Base-by-base conservation (phyloP, 257 asterid genomes). In the Petunia secreta region DNA sequence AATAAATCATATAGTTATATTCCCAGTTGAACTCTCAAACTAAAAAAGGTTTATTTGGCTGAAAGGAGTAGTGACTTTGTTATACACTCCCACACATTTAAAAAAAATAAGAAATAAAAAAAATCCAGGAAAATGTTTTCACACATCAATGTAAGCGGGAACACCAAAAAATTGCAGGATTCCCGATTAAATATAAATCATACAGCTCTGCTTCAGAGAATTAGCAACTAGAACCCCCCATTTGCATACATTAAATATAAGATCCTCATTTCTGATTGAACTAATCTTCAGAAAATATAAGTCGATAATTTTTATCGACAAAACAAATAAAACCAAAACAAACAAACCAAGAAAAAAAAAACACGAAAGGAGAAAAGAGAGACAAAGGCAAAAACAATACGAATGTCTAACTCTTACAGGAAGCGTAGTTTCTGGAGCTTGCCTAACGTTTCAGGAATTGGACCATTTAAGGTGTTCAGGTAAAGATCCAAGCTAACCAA, bases 401-500 rank as follows among this genome's bases (percentile, higher is more conserved):
- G 77, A 69, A 5, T 5, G 43, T 46, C 52, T 44, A 83, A 78
- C 34, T 40, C 97, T 68, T 92, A 95, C 98, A 95, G 87, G 91
- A 95, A 93, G 50, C 98, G 94, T 67, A 95, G 85, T 80, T 65
- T 90, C 87, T 85, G 90, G 88, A 95, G 97, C 71, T 82, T 85
- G 84, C 97, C 95, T 93, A 93, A 68, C 3, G 96, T 83, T 75
- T 77, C 87, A 4, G 98, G 98, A 63, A 95, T 92, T 59, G 91
- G 82, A 84, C 99, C 98, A 81, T 8, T 87, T 78, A 95, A 87
- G 66, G 1, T 59, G 84, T 95, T 95, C 82, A 88, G 87, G 87
- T 95, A 95, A 86, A 95, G 99, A 93, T 95, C 99, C 93, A 95
- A 93, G 85, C 98, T 93, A 86, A 92, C 97, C 91, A 95, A 87